Conservation (phyloP, 192 early-diverging fungal species). For the Pilaira anomala region DNA sequence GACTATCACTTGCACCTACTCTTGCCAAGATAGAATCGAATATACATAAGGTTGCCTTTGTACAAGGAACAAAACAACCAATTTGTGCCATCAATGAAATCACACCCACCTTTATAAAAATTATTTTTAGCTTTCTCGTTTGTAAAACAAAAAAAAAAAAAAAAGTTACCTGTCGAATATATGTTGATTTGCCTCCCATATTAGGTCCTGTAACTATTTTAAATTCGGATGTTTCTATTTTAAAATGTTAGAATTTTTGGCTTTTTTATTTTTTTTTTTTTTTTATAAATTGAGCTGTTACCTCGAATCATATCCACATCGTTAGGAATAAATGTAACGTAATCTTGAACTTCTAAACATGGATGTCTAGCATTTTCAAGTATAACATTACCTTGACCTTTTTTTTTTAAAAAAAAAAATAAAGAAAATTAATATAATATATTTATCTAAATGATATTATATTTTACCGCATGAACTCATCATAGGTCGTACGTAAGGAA, state of each 20-base stretch:
- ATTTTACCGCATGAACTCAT: slow-evolving; percentile 48
- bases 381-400: slow-evolving; percentile 61
- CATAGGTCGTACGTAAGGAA: slow-evolving; percentile 79
- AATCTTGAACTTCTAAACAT: slow-evolving; percentile 89
- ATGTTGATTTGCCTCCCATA: slow-evolving; percentile 99
- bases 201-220: slow-evolving; percentile 95
- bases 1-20: slow-evolving; percentile 93
- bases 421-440: neutral
- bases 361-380: slow-evolving; percentile 82
- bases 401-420: neutral
- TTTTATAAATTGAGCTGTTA: slow-evolving; percentile 26
- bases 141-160: no score
- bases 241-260: neutral
- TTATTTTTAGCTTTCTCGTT: neutral
- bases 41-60: slow-evolving; percentile 64
- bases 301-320: slow-evolving; percentile 74
- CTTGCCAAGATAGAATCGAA: slow-evolving; percentile 89
- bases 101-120: slow-evolving; percentile 68
- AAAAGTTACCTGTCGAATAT: slow-evolving; percentile 88
- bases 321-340: slow-evolving; percentile 92
- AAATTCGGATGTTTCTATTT: slow-evolving; percentile 61
- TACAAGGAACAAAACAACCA: slow-evolving; percentile 92
- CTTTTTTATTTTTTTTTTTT: neutral
- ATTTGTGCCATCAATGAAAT: slow-evolving; percentile 92
- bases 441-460: neutral